Conservation (phyloP, 805 yeast genomes). For the Schwanniomyces vanrijiae region DNA sequence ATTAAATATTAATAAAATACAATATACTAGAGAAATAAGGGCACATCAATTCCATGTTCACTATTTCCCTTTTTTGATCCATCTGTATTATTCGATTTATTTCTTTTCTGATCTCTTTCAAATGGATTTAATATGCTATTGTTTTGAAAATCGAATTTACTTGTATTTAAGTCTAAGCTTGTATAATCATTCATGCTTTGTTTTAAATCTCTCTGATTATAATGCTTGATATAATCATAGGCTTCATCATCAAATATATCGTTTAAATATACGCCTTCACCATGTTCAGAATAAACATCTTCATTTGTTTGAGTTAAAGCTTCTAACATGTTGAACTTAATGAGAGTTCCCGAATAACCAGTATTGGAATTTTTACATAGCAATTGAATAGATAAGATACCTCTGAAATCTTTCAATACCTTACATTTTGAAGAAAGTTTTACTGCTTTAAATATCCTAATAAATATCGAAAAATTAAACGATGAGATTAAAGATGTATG, state of each 20-base stretch:
- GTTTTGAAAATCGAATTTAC: background rate
- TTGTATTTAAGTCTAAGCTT: background rate
- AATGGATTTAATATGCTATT: background rate
- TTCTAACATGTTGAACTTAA: conserved; percentile 42
- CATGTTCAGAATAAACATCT: conserved; percentile 5
- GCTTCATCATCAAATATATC: conserved; percentile 27
- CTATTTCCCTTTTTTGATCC: conserved; percentile 13
- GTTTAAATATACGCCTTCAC: conserved; percentile 11
- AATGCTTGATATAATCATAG: conserved; percentile 22
- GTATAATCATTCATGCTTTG: background rate
- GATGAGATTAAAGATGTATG: conserved; percentile 25
- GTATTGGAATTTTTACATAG: conserved; percentile 31
- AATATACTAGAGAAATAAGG: conserved; percentile 34
- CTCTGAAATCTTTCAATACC: conserved; percentile 34
- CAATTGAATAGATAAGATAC: conserved; percentile 38
- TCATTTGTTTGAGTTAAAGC: conserved; percentile 13
- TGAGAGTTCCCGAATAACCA: conserved; percentile 36
- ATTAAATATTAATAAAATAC: background rate
- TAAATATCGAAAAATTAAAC: conserved; percentile 33
- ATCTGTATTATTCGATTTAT: background rate
- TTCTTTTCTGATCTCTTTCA: background rate
- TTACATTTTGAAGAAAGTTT: conserved; percentile 40
- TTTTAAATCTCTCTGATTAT: conserved; percentile 1
- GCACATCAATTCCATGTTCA: conserved; percentile 47
- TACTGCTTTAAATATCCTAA: conserved; percentile 34